These are phyloP conservation scores for Septoria petroselini DNA, from an alignment of 2,329 filamentous ascomycete genomes.

Conservation along the genomic window DNA sequence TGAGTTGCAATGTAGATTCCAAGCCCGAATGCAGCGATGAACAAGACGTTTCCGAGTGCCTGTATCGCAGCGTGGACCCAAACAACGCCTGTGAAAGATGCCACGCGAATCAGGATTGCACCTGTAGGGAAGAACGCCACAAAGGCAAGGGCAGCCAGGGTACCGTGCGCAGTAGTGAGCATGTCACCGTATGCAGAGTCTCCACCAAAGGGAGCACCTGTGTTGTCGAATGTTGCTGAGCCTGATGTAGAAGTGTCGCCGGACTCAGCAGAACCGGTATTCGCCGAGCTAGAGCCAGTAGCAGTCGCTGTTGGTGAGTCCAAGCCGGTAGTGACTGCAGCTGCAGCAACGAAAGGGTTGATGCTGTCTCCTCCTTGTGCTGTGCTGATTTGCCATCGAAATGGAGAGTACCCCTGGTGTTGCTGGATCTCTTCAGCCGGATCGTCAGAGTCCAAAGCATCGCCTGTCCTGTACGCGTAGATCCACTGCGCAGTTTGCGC, in stretches of 20 bases:
- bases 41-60: constrained; percentile 48
- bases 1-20: constrained; percentile 52
- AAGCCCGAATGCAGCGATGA: constrained; percentile 51
- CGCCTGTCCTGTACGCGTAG: constrained; percentile 47
- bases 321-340: neutral
- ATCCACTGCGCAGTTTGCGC: constrained; percentile 49
- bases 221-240: constrained; percentile 16
- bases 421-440: constrained; percentile 43
- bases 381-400: constrained; percentile 48
- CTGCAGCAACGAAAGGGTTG: constrained; percentile 42
- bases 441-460: constrained; percentile 49
- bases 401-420: constrained; percentile 45
- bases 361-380: constrained; percentile 51
- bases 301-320: constrained; percentile 12
- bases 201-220: constrained; percentile 21
- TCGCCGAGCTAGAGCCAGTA: constrained; percentile 4
- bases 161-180: constrained; percentile 43
- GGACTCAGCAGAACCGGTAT: constrained; percentile 5
- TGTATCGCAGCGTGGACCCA: constrained; percentile 52
- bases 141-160: constrained; percentile 45
- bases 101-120: constrained; percentile 45
- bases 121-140: constrained; percentile 48
- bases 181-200: constrained; percentile 30
- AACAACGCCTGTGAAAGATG: constrained; percentile 45
- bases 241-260: constrained; percentile 11